Percentiles rank a stretch among this genome's conserved stretches.
Evolutionary conservation across 257 asterid species (phyloP).

Genomic region (Solanum chmielewskii): DNA sequence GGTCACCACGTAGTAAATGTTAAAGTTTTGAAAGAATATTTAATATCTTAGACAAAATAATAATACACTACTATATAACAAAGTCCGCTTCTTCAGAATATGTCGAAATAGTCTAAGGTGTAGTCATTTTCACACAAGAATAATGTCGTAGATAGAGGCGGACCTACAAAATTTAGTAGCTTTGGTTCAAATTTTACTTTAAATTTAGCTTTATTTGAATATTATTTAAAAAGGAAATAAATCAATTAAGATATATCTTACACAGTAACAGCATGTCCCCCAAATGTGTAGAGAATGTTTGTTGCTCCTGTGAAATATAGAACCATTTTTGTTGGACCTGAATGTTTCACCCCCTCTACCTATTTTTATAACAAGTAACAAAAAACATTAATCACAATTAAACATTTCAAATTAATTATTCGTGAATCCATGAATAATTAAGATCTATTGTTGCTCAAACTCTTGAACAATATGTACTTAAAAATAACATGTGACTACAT

Average conservation of each 20-base stretch:
- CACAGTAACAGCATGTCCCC: conserved; percentile 98
- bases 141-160: background rate
- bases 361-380: background rate
- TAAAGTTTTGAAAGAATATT: background rate
- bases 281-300: conserved; percentile 88
- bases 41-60: background rate
- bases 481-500: too few relatives aligned
- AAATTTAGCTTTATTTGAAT: background rate
- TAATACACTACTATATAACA: background rate
- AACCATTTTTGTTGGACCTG: conserved; percentile 72
- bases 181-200: background rate
- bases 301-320: conserved; percentile 90
- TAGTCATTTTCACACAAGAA: conserved; percentile 19
- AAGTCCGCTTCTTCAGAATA: conserved; percentile 2
- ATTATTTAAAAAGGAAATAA: background rate
- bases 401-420: background rate
- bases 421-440: background rate
- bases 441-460: background rate
- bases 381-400: background rate
- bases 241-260: conserved; percentile 23
- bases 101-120: conserved; percentile 20
- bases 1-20: conserved; percentile 2
- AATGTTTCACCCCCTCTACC: conserved; percentile 72
- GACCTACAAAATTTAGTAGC: background rate
- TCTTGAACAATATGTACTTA: background rate